Conservation (phyloP, 2,329 filamentous ascomycete genomes). For the Colletotrichum sp. region DNA sequence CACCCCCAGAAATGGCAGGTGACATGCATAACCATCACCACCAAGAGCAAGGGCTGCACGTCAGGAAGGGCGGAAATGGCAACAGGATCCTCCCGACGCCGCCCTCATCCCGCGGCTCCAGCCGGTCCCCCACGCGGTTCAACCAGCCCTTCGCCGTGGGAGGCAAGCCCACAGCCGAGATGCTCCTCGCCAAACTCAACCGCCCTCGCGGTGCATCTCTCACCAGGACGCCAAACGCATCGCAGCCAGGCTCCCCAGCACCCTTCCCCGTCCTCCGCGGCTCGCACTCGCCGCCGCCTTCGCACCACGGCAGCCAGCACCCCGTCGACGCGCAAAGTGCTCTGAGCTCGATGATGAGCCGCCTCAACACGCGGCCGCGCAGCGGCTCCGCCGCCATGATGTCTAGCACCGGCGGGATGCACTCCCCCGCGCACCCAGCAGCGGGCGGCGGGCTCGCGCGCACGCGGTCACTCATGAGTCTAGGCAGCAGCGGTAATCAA, state of each 20-base stretch:
- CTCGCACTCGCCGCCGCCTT: conserved; percentile 28
- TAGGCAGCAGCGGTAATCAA: background rate
- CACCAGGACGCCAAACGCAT: background rate
- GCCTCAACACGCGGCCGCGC: conserved; percentile 35
- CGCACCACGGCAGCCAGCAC: background rate
- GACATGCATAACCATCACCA: background rate
- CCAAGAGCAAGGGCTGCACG: background rate
- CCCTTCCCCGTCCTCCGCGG: conserved; percentile 23
- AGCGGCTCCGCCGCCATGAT: conserved; percentile 21
- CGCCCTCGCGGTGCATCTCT: background rate
- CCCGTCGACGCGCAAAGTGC: conserved; percentile 24
- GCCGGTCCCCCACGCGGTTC: conserved; percentile 28
- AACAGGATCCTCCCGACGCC: conserved; percentile 28
- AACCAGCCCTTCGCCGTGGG: conserved; percentile 2
- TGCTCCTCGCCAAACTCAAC: conserved; percentile 15
- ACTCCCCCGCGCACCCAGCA: background rate
- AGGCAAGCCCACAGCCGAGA: conserved; percentile 17
- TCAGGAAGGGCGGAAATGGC: background rate
- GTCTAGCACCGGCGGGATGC: background rate
- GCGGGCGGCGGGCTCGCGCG: background rate
- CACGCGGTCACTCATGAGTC: background rate
- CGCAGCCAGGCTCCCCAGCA: background rate
- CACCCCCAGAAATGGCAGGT: background rate
- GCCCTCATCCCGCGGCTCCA: conserved; percentile 36
- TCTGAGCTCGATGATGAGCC: conserved; percentile 36